phyloP scores from a whole-genome alignment of 2,329 filamentous ascomycete species.

The Pseudogymnoascus sp. region DNA sequence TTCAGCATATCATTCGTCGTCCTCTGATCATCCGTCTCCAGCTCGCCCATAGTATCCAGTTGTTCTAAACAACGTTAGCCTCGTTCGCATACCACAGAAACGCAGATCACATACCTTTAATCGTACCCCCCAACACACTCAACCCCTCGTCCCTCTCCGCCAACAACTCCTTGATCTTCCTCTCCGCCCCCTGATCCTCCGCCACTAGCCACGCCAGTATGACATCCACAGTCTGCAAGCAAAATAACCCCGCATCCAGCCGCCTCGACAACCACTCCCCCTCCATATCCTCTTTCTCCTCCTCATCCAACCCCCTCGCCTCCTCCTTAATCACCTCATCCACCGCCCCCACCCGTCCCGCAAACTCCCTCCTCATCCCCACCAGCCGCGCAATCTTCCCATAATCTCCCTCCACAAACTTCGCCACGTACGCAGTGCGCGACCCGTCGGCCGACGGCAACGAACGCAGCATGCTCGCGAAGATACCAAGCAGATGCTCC shows the following conservation, averaged over 20 bases:
- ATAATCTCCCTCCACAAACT: conserved; percentile 93
- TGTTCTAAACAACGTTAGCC: conserved; percentile 43
- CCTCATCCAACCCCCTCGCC: conserved; percentile 45
- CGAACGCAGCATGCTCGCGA: conserved; percentile 72
- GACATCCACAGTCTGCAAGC: conserved; percentile 75
- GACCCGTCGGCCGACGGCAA: conserved; percentile 71
- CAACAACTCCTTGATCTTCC: conserved; percentile 56
- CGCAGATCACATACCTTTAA: conserved; percentile 47
- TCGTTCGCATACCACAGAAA: not conserved
- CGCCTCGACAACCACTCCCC: conserved; percentile 68
- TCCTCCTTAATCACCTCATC: conserved; percentile 57
- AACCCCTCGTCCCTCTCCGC: conserved; percentile 63
- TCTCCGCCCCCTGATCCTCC: conserved; percentile 72
- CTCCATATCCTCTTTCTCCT: conserved; percentile 55
- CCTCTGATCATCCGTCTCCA: conserved; percentile 45
- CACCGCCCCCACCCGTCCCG: conserved; percentile 52
- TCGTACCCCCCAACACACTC: conserved; percentile 54
- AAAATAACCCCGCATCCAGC: conserved; percentile 79
- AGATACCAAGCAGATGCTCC: conserved; percentile 80
- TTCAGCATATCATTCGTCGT: conserved; percentile 58
- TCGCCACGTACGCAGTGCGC: conserved; percentile 86
- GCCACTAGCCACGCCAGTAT: conserved; percentile 86
- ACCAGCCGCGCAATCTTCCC: conserved; percentile 73
- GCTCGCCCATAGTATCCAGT: conserved; percentile 50
- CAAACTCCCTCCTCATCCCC: conserved; percentile 64